A percentile compares a stretch with the other conserved stretches of the same genome.
Conservation (phyloP, 2,329 filamentous ascomycete species). For the Neospermospora avenae region DNA sequence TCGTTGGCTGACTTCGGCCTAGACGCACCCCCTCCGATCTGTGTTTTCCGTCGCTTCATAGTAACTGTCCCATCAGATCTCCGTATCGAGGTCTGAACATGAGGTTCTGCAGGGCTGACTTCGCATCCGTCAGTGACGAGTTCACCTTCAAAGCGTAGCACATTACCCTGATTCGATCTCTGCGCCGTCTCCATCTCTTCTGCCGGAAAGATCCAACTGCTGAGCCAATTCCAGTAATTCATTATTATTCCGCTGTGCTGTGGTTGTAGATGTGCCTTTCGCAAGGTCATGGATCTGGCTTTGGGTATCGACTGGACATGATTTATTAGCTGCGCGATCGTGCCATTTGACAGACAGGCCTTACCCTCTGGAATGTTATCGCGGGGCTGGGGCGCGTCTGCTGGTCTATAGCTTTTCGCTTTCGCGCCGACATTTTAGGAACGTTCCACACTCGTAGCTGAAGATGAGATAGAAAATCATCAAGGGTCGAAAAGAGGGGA, state of each 20-base stretch:
- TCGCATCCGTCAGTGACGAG: background rate
- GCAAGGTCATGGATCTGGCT: background rate
- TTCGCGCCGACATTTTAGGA: conserved; percentile 24
- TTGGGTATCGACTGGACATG: background rate
- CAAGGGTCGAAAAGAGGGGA: background rate
- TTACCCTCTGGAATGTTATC: background rate
- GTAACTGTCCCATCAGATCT: conserved; percentile 20
- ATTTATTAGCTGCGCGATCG: conserved; percentile 5
- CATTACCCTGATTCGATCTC: background rate
- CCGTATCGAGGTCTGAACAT: conserved; percentile 15
- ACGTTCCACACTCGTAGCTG: conserved; percentile 3
- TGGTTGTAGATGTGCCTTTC: background rate
- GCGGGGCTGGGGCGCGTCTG: conserved; percentile 22
- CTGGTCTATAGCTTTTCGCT: conserved; percentile 28
- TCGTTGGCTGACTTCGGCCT: conserved; percentile 13
- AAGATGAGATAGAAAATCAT: conserved; percentile 8
- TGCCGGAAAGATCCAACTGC: background rate
- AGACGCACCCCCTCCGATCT: background rate
- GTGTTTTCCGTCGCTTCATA: conserved; percentile 23
- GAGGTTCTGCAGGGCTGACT: conserved; percentile 18
- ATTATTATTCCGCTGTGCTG: background rate
- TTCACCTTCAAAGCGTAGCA: background rate
- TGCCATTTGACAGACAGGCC: background rate
- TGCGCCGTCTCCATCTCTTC: background rate
- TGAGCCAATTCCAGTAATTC: background rate